Evolutionary conservation across 768 basidiomycete species (phyloP).

Genomic region (Serendipita sp.): DNA sequence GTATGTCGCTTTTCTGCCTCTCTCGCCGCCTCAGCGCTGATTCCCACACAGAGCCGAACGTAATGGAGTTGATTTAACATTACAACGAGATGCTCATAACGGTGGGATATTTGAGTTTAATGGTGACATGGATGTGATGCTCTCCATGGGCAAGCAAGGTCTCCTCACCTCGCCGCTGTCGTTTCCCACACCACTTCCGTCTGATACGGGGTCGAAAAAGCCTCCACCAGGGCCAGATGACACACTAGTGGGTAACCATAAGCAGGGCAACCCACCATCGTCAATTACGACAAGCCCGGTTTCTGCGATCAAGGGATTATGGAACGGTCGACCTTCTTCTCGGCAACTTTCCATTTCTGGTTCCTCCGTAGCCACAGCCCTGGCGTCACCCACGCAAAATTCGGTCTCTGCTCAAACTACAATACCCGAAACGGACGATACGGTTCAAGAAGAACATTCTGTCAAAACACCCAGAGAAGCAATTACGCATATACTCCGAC

Average conservation of each 20-base stretch:
- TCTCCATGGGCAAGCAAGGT: slow-evolving; percentile 61
- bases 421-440: neutral
- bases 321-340: slow-evolving; percentile 20
- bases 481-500: neutral
- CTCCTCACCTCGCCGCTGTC: slow-evolving; percentile 25
- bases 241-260: neutral
- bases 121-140: slow-evolving; percentile 72
- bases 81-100: neutral
- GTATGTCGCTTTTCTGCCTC: slow-evolving; percentile 23
- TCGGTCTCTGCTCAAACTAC: neutral
- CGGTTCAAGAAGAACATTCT: neutral
- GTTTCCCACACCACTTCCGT: neutral
- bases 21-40: slow-evolving; percentile 6
- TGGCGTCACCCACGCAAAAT: neutral
- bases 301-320: slow-evolving; percentile 44
- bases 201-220: neutral
- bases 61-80: neutral
- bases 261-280: neutral
- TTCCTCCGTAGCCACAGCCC: neutral
- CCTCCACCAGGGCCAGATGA: neutral
- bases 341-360: neutral
- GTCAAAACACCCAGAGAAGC: neutral
- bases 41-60: slow-evolving; percentile 7
- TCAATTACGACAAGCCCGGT: slow-evolving; percentile 17
- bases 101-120: slow-evolving; percentile 37